Conservation (phyloP, 192 early-diverging fungal genomes). For the Podila verticillata region DNA sequence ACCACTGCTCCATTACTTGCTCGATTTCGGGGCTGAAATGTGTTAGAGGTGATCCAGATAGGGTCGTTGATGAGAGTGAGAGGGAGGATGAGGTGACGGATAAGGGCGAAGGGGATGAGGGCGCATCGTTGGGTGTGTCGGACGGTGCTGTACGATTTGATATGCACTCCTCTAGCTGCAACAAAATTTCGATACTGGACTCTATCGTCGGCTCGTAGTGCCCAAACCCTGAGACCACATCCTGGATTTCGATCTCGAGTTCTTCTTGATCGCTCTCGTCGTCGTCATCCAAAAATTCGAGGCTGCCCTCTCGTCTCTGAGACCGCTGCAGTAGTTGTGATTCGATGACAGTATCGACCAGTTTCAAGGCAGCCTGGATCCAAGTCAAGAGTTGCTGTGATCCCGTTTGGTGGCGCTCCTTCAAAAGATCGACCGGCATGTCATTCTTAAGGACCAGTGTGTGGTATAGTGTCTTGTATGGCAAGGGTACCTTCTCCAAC, state of each 20-base stretch:
- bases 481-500: conserved; percentile 44
- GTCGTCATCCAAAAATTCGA: background rate
- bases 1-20: conserved; percentile 21
- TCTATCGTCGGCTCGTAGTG: conserved; percentile 47
- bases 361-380: conserved; percentile 31
- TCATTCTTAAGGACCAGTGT: conserved; percentile 45
- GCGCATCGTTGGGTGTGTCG: background rate
- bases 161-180: conserved; percentile 37
- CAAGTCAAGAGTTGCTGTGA: conserved; percentile 41
- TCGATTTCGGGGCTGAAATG: conserved; percentile 24
- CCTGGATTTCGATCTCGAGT: conserved; percentile 40
- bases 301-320: background rate
- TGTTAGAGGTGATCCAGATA: background rate
- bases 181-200: conserved; percentile 42
- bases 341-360: conserved; percentile 17
- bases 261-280: conserved; percentile 38
- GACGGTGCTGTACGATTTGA: background rate
- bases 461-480: conserved; percentile 46
- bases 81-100: background rate
- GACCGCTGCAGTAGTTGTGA: conserved; percentile 8
- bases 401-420: conserved; percentile 21
- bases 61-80: conserved; percentile 2
- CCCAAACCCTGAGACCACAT: conserved; percentile 46
- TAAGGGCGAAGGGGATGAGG: background rate
- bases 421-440: conserved; percentile 43